These are phyloP conservation scores for Colletotrichum sp. DNA, from an alignment of 2,329 filamentous ascomycete genomes.

Conservation along the genomic window DNA sequence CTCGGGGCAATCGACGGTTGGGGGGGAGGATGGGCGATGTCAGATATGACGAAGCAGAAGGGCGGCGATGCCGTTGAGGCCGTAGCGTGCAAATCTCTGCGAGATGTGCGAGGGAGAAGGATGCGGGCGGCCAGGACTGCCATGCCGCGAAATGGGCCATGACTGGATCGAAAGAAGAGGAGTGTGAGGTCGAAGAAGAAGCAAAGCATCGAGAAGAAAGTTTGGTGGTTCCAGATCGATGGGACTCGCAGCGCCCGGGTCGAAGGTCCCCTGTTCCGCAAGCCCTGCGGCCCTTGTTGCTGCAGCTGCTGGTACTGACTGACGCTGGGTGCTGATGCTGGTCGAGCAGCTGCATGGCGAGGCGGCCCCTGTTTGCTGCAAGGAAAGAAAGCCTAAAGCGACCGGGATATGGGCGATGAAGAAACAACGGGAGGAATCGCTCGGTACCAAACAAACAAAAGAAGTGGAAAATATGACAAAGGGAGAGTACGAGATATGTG, in stretches of 20 bases:
- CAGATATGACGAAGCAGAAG: not conserved
- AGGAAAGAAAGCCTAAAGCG: not conserved
- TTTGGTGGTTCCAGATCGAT: slow-evolving; percentile 6
- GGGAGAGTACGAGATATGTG: not conserved
- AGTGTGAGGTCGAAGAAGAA: not conserved
- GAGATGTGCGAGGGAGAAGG: not conserved
- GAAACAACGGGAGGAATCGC: not conserved
- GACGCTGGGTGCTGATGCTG: not conserved
- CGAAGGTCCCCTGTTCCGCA: not conserved
- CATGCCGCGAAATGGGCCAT: not conserved
- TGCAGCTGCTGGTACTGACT: not conserved
- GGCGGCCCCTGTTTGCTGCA: not conserved
- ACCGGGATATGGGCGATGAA: not conserved
- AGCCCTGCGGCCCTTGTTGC: not conserved
- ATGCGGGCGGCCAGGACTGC: not conserved
- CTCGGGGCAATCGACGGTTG: not conserved
- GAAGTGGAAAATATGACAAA: not conserved
- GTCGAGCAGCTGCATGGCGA: not conserved
- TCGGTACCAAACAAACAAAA: not conserved
- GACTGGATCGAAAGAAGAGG: not conserved
- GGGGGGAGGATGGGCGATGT: not conserved
- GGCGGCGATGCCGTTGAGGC: not conserved
- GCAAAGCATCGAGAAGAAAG: not conserved
- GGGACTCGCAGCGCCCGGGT: slow-evolving; percentile 16
- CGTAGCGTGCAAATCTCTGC: not conserved